A percentile compares a stretch with the other conserved stretches of the same genome.
phyloP scores from a whole-genome alignment of 768 basidiomycete species.

The Mycena polygramma region DNA sequence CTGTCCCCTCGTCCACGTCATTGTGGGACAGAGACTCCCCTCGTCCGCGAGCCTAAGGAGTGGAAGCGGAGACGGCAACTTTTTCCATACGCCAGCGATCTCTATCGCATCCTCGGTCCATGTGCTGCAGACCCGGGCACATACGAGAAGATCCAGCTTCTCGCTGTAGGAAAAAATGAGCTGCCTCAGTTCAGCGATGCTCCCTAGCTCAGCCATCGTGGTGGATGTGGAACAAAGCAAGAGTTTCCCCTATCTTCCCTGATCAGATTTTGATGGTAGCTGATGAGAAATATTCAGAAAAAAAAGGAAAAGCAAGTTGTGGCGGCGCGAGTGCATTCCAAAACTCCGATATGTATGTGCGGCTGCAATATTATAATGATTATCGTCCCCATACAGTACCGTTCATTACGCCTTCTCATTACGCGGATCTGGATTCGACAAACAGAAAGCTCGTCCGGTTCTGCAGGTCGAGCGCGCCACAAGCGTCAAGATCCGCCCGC shows the following conservation, averaged over 20 bases:
- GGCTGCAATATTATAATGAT: too few relatives aligned
- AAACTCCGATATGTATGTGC: too few relatives aligned
- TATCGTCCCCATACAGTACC: not conserved
- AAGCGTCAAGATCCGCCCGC: slow-evolving; percentile 56
- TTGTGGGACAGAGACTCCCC: not conserved
- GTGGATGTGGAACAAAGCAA: not conserved
- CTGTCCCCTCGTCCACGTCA: not conserved
- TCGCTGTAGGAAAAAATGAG: slow-evolving; percentile 7
- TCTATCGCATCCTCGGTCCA: slow-evolving; percentile 16
- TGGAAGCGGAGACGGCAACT: slow-evolving; percentile 5
- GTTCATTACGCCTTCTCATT: not conserved
- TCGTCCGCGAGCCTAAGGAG: not conserved
- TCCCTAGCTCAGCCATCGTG: not conserved
- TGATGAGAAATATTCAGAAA: too few relatives aligned
- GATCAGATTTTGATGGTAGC: too few relatives aligned
- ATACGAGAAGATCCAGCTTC: not conserved
- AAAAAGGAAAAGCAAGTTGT: too few relatives aligned
- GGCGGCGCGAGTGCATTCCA: too few relatives aligned
- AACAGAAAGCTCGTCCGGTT: slow-evolving; percentile 59
- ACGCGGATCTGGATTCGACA: slow-evolving; percentile 28
- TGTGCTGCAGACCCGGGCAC: slow-evolving; percentile 7
- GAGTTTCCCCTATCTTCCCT: too few relatives aligned
- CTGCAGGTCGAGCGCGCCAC: slow-evolving; percentile 51
- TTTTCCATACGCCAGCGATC: not conserved
- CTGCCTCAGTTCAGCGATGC: slow-evolving; percentile 10